phyloP scores from a whole-genome alignment of 331 rosid genomes.

The Telfairia occidentalis region DNA sequence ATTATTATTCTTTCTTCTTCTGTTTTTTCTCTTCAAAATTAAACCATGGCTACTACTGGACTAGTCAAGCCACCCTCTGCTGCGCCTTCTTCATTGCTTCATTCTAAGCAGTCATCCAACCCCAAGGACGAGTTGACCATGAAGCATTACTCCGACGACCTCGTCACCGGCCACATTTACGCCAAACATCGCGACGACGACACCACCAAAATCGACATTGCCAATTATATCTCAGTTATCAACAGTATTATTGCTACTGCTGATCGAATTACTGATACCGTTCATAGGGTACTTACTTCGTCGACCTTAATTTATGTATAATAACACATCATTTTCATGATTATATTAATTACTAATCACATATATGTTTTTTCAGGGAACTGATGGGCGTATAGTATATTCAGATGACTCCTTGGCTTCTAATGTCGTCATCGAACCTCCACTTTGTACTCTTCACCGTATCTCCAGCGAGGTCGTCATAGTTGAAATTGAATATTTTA shows the following conservation, averaged over 20 bases:
- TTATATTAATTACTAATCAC: too few relatives aligned
- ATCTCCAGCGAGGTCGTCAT: constrained; percentile 10
- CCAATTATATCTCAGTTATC: neutral
- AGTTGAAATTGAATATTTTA: too few relatives aligned
- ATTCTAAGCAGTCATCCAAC: neutral
- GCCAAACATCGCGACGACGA: constrained; percentile 2
- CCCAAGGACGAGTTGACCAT: neutral
- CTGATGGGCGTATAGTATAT: neutral
- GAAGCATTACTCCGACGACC: neutral
- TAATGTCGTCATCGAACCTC: neutral
- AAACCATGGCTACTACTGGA: neutral
- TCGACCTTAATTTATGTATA: too few relatives aligned
- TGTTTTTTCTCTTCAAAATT: too few relatives aligned
- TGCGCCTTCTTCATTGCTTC: neutral
- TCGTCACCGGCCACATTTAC: constrained; percentile 2
- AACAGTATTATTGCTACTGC: neutral
- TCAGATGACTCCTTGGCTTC: constrained; percentile 2
- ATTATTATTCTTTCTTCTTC: neutral
- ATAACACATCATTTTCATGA: too few relatives aligned
- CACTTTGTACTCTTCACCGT: constrained; percentile 2
- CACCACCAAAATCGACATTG: neutral
- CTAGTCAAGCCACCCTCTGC: neutral
- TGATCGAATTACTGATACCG: neutral
- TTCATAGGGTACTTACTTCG: too few relatives aligned
- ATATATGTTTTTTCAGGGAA: too few relatives aligned